Conservation (phyloP, 2,329 filamentous ascomycete genomes). For the Phyllosticta citribraziliensis region DNA sequence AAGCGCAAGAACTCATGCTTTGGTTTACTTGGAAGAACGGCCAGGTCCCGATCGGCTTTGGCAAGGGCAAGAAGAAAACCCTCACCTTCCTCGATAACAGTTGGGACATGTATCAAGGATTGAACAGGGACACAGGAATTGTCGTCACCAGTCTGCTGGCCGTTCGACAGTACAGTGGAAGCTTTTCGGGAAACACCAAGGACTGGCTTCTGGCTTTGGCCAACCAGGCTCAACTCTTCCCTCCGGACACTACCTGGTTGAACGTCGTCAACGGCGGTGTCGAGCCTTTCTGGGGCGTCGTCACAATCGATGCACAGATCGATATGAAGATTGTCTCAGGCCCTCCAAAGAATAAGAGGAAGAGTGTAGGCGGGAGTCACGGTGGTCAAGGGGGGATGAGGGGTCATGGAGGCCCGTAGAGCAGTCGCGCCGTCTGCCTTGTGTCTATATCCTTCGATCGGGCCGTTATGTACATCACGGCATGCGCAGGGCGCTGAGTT, state of each 20-base stretch:
- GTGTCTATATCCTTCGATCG: too few relatives aligned
- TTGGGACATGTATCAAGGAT: slow-evolving; percentile 35
- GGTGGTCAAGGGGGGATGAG: too few relatives aligned
- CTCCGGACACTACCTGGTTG: slow-evolving; percentile 27
- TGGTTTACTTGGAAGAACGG: slow-evolving; percentile 35
- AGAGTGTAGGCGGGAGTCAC: too few relatives aligned
- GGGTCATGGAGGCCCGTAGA: too few relatives aligned
- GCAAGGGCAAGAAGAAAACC: slow-evolving; percentile 25
- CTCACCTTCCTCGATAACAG: slow-evolving; percentile 11
- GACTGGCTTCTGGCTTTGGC: slow-evolving; percentile 33
- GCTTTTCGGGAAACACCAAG: slow-evolving; percentile 32
- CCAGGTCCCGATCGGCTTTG: slow-evolving; percentile 36
- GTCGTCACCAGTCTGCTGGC: slow-evolving; percentile 32
- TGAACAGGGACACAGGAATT: slow-evolving; percentile 34
- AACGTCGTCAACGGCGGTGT: slow-evolving; percentile 35
- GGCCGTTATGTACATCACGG: too few relatives aligned
- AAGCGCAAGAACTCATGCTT: slow-evolving; percentile 36
- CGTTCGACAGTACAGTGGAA: slow-evolving; percentile 29
- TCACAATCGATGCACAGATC: slow-evolving; percentile 13
- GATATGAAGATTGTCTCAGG: slow-evolving; percentile 12
- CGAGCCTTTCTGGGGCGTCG: slow-evolving; percentile 17
- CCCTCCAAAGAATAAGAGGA: too few relatives aligned
- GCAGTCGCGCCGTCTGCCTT: too few relatives aligned
- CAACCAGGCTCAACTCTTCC: slow-evolving; percentile 26
- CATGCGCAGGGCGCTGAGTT: too few relatives aligned